Conservation (phyloP, 768 basidiomycete genomes). For the Mycena rebaudengoi region DNA sequence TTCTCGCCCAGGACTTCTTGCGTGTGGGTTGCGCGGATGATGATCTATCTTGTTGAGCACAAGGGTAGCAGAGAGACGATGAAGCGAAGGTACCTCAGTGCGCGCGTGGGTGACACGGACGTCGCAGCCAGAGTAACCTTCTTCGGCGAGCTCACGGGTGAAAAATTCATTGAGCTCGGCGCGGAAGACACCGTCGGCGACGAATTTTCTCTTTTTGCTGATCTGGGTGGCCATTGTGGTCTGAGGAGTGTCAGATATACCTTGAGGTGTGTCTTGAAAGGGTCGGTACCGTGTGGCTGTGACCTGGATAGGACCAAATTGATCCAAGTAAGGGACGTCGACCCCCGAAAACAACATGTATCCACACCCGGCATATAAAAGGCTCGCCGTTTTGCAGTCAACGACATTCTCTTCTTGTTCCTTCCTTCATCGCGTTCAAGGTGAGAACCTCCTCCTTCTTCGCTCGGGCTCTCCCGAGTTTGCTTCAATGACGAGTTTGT, state of each 20-base stretch:
- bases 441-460: slow-evolving; percentile 36
- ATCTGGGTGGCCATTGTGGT: slow-evolving; percentile 80
- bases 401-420: neutral
- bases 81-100: slow-evolving; percentile 74
- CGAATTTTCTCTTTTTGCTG: slow-evolving; percentile 99
- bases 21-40: slow-evolving; percentile 99
- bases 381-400: neutral
- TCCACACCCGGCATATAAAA: neutral
- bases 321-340: no score
- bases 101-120: slow-evolving; percentile 99
- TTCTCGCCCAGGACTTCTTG: slow-evolving; percentile 99
- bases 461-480: no score
- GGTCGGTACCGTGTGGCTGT: slow-evolving; percentile 10
- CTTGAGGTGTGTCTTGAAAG: slow-evolving; percentile 15
- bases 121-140: slow-evolving; percentile 99
- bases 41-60: slow-evolving; percentile 67
- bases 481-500: slow-evolving; percentile 87
- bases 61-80: neutral
- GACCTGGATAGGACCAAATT: no score
- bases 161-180: slow-evolving; percentile 99
- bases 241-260: slow-evolving; percentile 17
- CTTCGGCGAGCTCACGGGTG: slow-evolving; percentile 96
- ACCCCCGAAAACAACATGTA: neutral
- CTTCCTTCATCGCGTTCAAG: slow-evolving; percentile 4
- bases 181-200: slow-evolving; percentile 98